Evolutionary conservation across 805 yeast genomes (phyloP).

Genomic region (Sungouiella blattae): DNA sequence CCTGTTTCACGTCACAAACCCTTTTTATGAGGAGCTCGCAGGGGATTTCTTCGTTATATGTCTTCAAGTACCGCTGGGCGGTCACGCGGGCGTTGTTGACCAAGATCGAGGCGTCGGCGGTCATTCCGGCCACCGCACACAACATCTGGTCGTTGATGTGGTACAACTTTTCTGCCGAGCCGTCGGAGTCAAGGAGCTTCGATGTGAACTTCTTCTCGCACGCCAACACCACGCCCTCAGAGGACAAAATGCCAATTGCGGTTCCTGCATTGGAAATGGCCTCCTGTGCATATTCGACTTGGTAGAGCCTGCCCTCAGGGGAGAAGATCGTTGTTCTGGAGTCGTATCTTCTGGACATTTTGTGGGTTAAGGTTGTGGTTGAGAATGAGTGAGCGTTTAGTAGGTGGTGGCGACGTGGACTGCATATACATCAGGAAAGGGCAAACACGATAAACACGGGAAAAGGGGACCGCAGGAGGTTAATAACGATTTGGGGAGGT

Average conservation of each 20-base stretch:
- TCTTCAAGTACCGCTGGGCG: constrained; percentile 82
- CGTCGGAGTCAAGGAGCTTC: constrained; percentile 89
- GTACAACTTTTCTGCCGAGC: constrained; percentile 89
- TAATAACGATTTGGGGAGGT: too few relatives aligned
- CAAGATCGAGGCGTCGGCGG: constrained; percentile 91
- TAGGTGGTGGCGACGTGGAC: constrained; percentile 9
- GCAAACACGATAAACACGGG: too few relatives aligned
- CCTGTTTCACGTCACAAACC: constrained; percentile 92
- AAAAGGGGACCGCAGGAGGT: too few relatives aligned
- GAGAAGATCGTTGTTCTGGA: constrained; percentile 98
- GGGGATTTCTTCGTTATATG: constrained; percentile 92
- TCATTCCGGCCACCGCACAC: constrained; percentile 97
- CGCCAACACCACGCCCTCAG: constrained; percentile 89
- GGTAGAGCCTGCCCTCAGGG: constrained; percentile 97
- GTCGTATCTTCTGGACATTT: constrained; percentile 95
- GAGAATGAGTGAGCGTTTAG: too few relatives aligned
- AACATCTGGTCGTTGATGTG: constrained; percentile 73
- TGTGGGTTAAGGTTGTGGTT: too few relatives aligned
- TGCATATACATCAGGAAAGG: too few relatives aligned
- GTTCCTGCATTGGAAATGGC: constrained; percentile 83
- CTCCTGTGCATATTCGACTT: constrained; percentile 95
- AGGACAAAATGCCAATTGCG: constrained; percentile 71
- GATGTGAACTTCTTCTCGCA: constrained; percentile 96
- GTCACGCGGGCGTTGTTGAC: constrained; percentile 80
- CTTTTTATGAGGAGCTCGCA: constrained; percentile 84